phyloP scores from a whole-genome alignment of 1,284 basidiomycete species.

The Wallemia hederae region DNA sequence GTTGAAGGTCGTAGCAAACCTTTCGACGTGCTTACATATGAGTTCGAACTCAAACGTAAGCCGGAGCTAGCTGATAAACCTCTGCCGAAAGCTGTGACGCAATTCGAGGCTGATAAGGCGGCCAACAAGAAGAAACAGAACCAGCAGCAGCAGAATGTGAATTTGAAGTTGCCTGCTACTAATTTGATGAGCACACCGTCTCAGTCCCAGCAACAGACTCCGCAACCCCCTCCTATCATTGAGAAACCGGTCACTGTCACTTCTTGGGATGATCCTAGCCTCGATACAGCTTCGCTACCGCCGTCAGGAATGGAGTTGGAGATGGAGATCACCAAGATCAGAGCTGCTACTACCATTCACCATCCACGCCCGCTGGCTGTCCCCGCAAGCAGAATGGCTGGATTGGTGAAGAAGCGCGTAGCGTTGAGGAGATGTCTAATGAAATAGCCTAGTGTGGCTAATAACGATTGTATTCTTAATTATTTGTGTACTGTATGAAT shows the following conservation, averaged over 20 bases:
- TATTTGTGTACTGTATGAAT: too few relatives aligned
- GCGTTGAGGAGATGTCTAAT: neutral
- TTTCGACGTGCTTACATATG: constrained; percentile 43
- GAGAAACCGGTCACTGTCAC: neutral
- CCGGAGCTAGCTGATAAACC: neutral
- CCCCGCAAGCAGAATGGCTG: neutral
- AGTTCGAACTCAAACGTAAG: neutral
- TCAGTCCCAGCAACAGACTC: neutral
- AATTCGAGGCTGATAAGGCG: neutral
- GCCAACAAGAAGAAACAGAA: neutral
- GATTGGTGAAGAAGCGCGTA: neutral
- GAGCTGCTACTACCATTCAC: neutral
- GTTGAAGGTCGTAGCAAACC: constrained; percentile 56
- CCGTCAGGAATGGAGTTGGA: neutral
- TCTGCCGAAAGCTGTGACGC: neutral
- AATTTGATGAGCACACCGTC: too few relatives aligned
- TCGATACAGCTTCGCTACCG: neutral
- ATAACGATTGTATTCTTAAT: too few relatives aligned
- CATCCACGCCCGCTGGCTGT: neutral
- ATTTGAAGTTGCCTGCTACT: too few relatives aligned
- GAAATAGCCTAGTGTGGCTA: too few relatives aligned
- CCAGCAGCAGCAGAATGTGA: too few relatives aligned
- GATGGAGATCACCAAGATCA: neutral
- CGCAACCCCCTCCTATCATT: neutral
- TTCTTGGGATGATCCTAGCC: neutral